Evolutionary conservation across 495 filamentous ascomycete species (phyloP).

Genomic region (Saxophila tyrrhenica): DNA sequence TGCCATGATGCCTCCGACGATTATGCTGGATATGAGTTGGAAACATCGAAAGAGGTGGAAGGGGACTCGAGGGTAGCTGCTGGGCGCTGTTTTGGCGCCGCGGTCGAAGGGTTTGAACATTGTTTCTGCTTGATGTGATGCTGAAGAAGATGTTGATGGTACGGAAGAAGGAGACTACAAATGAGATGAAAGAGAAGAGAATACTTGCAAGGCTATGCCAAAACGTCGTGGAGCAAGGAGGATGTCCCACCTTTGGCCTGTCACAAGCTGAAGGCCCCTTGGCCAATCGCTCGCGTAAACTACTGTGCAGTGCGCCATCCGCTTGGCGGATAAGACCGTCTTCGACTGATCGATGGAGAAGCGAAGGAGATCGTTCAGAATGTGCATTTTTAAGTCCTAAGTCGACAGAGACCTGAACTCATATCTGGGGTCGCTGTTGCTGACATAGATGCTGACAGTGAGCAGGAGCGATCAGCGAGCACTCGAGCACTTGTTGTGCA

Average conservation of each 20-base stretch:
- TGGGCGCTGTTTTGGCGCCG: slow-evolving; percentile 33
- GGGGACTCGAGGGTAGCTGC: slow-evolving; percentile 44
- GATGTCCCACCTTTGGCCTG: not conserved
- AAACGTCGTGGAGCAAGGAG: not conserved
- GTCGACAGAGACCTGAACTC: too few relatives aligned
- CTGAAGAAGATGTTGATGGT: too few relatives aligned
- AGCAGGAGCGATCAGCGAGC: too few relatives aligned
- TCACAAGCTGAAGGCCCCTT: not conserved
- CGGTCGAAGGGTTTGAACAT: slow-evolving; percentile 16
- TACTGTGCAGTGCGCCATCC: not conserved
- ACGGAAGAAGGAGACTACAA: too few relatives aligned
- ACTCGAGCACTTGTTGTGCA: too few relatives aligned
- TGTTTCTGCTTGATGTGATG: not conserved
- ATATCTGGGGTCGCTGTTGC: too few relatives aligned
- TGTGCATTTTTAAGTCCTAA: too few relatives aligned
- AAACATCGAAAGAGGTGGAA: slow-evolving; percentile 47
- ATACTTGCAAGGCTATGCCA: not conserved
- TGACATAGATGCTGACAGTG: too few relatives aligned
- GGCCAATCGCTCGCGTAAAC: not conserved
- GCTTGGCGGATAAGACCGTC: too few relatives aligned
- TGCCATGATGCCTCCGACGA: slow-evolving; percentile 47
- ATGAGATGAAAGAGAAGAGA: too few relatives aligned
- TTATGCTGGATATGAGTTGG: slow-evolving; percentile 42
- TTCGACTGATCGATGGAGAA: too few relatives aligned
- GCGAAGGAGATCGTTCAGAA: too few relatives aligned